Percentiles rank a stretch among this genome's conserved stretches.
These are phyloP conservation scores for Glaciozyma antarctica DNA, from an alignment of 768 basidiomycete genomes.

Conservation along the genomic window DNA sequence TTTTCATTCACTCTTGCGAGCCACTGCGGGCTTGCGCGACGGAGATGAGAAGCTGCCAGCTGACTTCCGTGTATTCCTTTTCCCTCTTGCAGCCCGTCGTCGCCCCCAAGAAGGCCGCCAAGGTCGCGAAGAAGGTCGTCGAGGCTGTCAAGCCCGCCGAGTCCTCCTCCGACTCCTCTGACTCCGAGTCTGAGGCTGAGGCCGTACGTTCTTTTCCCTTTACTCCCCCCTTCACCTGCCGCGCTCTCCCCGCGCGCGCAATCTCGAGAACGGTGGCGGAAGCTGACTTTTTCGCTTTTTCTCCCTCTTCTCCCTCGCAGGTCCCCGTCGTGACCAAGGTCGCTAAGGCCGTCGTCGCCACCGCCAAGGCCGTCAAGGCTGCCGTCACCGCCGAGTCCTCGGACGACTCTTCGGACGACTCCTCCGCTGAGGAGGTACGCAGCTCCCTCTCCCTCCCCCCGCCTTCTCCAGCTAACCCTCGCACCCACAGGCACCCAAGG, in stretches of 20 bases:
- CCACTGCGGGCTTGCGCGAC: no score
- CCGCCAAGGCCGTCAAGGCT: slow-evolving; percentile 20
- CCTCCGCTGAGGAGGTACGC: slow-evolving; percentile 14
- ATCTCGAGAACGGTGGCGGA: neutral
- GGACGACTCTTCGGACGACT: slow-evolving; percentile 21
- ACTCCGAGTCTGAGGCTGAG: slow-evolving; percentile 12
- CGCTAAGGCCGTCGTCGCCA: slow-evolving; percentile 13
- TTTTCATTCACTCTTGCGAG: no score
- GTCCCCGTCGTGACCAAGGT: slow-evolving; percentile 1
- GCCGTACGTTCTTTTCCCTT: neutral
- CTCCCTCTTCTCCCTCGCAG: neutral
- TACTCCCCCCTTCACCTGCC: neutral
- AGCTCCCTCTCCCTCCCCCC: neutral
- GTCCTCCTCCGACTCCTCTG: slow-evolving; percentile 35
- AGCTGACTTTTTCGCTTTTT: neutral
- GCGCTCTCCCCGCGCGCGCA: neutral
- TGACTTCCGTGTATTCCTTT: neutral
- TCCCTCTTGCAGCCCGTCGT: neutral
- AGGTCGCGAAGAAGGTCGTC: slow-evolving; percentile 28
- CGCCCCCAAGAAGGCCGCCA: slow-evolving; percentile 29
- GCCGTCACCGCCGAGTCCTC: slow-evolving; percentile 2
- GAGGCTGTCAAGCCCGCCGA: slow-evolving; percentile 25
- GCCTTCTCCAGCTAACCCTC: neutral
- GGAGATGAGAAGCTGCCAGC: no score
- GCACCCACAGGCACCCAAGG: slow-evolving; percentile 16